Evolutionary conservation across 176 grass and related monocot genomes (phyloP).

Genomic region (Alopecurus myosuroides): DNA sequence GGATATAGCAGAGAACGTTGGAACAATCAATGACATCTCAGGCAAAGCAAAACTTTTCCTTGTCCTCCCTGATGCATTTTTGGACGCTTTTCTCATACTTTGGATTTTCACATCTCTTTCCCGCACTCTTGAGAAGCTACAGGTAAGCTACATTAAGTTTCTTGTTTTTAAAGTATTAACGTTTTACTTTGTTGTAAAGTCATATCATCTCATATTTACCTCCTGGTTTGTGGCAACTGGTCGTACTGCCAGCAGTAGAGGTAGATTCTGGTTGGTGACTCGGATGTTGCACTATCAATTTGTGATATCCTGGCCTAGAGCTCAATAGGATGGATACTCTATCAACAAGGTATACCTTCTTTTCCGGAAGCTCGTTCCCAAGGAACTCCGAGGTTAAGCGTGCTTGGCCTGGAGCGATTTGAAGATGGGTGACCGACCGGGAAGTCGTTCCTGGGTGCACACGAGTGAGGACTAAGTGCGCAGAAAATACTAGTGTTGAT

Average conservation of each 20-base stretch:
- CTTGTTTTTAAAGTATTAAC: background rate
- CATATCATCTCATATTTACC: background rate
- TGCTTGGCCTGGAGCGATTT: too few relatives aligned
- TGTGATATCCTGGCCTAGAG: too few relatives aligned
- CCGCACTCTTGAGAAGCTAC: conserved; percentile 86
- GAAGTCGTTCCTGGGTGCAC: too few relatives aligned
- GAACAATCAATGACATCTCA: conserved; percentile 97
- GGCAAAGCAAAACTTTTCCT: conserved; percentile 91
- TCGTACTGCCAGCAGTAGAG: background rate
- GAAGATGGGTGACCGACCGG: too few relatives aligned
- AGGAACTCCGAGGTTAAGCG: too few relatives aligned
- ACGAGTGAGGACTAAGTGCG: too few relatives aligned
- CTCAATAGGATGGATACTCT: too few relatives aligned
- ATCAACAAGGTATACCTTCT: too few relatives aligned
- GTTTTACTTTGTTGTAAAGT: background rate
- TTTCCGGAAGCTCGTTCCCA: too few relatives aligned
- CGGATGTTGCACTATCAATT: background rate
- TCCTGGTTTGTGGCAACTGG: background rate
- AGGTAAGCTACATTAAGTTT: conserved; percentile 39
- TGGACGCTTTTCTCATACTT: conserved; percentile 97
- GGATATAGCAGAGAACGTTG: conserved; percentile 93
- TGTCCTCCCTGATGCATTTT: conserved; percentile 93
- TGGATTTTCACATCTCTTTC: conserved; percentile 99
- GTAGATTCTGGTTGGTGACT: background rate
- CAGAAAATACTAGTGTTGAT: too few relatives aligned